Evolutionary conservation across 1,139 yeast species (phyloP).

Genomic region (Pichia kudriavzevii): DNA sequence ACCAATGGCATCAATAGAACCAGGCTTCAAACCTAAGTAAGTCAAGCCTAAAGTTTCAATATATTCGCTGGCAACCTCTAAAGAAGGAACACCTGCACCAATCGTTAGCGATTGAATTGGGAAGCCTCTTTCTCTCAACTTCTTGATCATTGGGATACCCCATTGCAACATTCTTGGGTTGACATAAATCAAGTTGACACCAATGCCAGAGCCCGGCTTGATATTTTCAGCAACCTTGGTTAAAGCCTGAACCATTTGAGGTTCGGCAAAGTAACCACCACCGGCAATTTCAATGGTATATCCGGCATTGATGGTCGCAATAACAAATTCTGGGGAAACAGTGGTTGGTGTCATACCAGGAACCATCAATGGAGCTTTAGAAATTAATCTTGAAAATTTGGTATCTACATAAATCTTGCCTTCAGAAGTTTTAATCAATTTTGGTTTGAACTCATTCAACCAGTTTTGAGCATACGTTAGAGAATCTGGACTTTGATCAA

Average conservation of each 20-base stretch:
- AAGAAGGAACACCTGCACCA: constrained; percentile 99
- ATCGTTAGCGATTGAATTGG: constrained; percentile 94
- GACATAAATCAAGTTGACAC: constrained; percentile 88
- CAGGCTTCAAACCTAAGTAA: constrained; percentile 95
- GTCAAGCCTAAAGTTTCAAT: constrained; percentile 87
- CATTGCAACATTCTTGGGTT: constrained; percentile 97
- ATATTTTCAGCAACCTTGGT: constrained; percentile 58
- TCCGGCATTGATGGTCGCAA: constrained; percentile 92
- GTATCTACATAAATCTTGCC: constrained; percentile 87
- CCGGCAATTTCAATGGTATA: constrained; percentile 97
- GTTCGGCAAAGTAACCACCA: constrained; percentile 89
- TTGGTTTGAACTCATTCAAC: constrained; percentile 85
- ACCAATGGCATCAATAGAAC: constrained; percentile 86
- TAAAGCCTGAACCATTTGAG: constrained; percentile 65
- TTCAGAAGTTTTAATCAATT: constrained; percentile 59
- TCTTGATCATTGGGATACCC: constrained; percentile 94
- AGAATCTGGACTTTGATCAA: constrained; percentile 57
- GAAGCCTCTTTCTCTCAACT: constrained; percentile 82
- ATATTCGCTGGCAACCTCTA: constrained; percentile 95
- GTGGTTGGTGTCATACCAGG: constrained; percentile 99
- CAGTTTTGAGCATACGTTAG: constrained; percentile 85
- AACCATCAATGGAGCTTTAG: constrained; percentile 94
- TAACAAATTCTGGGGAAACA: constrained; percentile 86
- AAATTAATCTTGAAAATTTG: constrained; percentile 83
- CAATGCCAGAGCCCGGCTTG: constrained; percentile 82